Evolutionary conservation across 176 grass and related monocot genomes (phyloP).

Genomic region (Oryza nivara): DNA sequence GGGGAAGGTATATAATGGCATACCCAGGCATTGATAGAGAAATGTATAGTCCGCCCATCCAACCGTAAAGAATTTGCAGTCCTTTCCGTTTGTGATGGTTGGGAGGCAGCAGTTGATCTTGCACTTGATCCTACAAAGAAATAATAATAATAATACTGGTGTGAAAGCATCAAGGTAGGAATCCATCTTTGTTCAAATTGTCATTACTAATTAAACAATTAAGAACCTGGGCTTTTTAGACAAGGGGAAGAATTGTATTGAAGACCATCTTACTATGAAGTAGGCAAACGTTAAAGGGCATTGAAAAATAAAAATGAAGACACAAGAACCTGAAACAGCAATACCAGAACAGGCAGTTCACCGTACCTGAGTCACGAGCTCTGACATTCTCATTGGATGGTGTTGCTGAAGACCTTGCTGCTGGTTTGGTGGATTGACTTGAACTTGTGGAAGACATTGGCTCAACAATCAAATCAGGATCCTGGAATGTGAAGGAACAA

Average conservation of each 20-base stretch:
- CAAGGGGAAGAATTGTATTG: background rate
- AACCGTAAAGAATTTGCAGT: slow-evolving; percentile 64
- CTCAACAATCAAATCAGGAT: slow-evolving; percentile 78
- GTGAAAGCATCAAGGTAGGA: background rate
- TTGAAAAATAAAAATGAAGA: background rate
- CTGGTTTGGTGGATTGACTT: slow-evolving; percentile 55
- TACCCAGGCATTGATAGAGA: slow-evolving; percentile 97
- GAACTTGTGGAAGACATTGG: slow-evolving; percentile 68
- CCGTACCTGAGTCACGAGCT: slow-evolving; percentile 62
- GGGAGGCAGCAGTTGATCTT: slow-evolving; percentile 43
- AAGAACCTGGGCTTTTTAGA: background rate
- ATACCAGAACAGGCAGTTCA: slow-evolving; percentile 8
- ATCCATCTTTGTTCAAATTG: slow-evolving; percentile 12
- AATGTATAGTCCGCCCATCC: slow-evolving; percentile 71
- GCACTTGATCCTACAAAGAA: slow-evolving; percentile 58
- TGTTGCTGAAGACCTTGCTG: slow-evolving; percentile 60
- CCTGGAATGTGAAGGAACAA: slow-evolving; percentile 50
- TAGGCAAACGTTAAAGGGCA: background rate
- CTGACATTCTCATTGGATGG: slow-evolving; percentile 56
- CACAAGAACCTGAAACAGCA: background rate
- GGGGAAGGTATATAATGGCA: slow-evolving; percentile 19
- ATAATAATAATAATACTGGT: background rate
- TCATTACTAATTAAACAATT: background rate
- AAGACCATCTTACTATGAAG: slow-evolving; percentile 10
- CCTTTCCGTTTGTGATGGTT: slow-evolving; percentile 45